Conservation (phyloP, 176 grass and related monocot species). For the Aechmea fasciata region DNA sequence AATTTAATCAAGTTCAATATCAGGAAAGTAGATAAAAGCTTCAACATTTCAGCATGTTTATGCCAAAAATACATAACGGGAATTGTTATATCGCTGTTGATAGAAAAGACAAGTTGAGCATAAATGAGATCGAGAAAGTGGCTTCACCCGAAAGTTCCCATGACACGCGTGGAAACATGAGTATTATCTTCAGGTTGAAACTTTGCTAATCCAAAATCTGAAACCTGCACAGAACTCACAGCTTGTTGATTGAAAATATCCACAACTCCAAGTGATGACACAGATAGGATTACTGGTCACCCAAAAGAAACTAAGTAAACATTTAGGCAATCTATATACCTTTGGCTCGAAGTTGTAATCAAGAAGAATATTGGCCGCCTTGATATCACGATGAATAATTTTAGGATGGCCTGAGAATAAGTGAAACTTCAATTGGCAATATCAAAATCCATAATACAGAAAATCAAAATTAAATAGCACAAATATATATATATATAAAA, state of each 20-base stretch:
- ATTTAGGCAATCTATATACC: conserved; percentile 24
- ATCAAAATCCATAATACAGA: not conserved
- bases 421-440: conserved; percentile 4
- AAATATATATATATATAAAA: not conserved
- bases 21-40: no score
- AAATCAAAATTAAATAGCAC: not conserved
- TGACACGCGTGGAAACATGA: conserved; percentile 51
- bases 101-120: not conserved
- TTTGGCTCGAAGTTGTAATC: conserved; percentile 76
- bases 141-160: conserved; percentile 74
- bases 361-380: conserved; percentile 72
- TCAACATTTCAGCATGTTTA: no score
- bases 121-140: conserved; percentile 2
- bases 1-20: not conserved
- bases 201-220: conserved; percentile 82
- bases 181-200: conserved; percentile 37
- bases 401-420: conserved; percentile 52
- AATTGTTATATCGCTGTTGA: no score
- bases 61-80: no score
- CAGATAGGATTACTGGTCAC: not conserved
- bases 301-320: not conserved
- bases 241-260: not conserved
- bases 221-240: conserved; percentile 31
- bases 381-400: conserved; percentile 91
- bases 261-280: not conserved